Percentiles rank a stretch among this genome's conserved stretches.
These are phyloP conservation scores for Colletotrichum euphorbiae DNA, from an alignment of 2,329 filamentous ascomycete genomes.

Conservation along the genomic window DNA sequence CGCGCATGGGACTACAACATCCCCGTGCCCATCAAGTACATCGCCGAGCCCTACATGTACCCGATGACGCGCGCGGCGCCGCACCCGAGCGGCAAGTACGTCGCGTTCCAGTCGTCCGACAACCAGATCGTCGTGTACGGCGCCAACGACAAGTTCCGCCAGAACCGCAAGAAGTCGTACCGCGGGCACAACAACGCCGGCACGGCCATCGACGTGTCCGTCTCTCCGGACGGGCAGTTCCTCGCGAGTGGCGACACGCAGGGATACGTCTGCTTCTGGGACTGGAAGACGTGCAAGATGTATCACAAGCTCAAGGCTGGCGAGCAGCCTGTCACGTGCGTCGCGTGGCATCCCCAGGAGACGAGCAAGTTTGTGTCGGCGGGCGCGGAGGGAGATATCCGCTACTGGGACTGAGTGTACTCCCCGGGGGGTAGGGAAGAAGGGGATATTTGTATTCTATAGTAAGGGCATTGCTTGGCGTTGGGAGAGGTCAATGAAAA, in stretches of 20 bases:
- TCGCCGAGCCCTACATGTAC: constrained; percentile 98
- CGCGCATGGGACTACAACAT: constrained; percentile 99
- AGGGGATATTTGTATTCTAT: constrained; percentile 19
- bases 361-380: constrained; percentile 93
- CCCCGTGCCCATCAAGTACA: constrained; percentile 97
- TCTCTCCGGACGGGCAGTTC: constrained; percentile 93
- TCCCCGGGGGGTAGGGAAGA: too few relatives aligned
- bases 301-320: constrained; percentile 94
- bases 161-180: constrained; percentile 97
- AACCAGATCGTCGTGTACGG: constrained; percentile 98
- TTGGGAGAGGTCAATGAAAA: constrained; percentile 31
- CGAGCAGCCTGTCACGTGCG: constrained; percentile 83
- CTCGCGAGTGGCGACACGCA: constrained; percentile 87
- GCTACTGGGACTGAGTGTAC: constrained; percentile 84
- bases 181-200: constrained; percentile 96
- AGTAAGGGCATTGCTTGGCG: constrained; percentile 38
- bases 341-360: constrained; percentile 98
- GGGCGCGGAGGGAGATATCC: constrained; percentile 87
- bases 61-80: constrained; percentile 86
- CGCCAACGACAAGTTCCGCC: constrained; percentile 93
- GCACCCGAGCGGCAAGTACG: constrained; percentile 93
- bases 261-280: constrained; percentile 96
- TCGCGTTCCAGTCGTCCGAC: constrained; percentile 88
- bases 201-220: constrained; percentile 88
- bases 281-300: constrained; percentile 99